phyloP scores from a whole-genome alignment of 768 basidiomycete genomes.

The Mrakia gelida region DNA sequence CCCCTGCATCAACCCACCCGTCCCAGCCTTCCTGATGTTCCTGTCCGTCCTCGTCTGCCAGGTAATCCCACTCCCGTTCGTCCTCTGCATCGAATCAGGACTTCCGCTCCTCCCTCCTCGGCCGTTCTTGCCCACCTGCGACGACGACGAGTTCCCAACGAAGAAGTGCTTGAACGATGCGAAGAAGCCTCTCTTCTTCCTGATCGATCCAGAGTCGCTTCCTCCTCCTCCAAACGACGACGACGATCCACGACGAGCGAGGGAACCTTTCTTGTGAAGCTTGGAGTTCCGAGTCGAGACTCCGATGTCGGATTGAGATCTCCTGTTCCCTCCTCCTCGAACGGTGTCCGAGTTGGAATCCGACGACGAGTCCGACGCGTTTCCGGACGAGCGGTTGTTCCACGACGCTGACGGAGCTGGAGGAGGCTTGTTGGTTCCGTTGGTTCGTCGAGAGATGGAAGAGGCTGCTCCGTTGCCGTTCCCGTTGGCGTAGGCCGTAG shows the following conservation, averaged over 20 bases:
- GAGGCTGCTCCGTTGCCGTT: background rate
- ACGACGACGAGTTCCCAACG: conserved; percentile 6
- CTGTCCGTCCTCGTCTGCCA: conserved; percentile 31
- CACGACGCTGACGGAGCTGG: conserved; percentile 26
- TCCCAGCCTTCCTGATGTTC: conserved; percentile 19
- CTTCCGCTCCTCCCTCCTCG: background rate
- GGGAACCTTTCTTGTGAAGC: background rate
- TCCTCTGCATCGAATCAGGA: conserved; percentile 29
- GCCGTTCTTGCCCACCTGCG: background rate
- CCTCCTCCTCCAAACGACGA: conserved; percentile 9
- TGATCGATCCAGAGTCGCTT: conserved; percentile 22
- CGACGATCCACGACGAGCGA: conserved; percentile 17
- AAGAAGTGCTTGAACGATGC: conserved; percentile 28
- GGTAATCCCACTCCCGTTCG: background rate
- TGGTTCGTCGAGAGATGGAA: background rate
- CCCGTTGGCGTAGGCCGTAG: background rate
- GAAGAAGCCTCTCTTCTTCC: conserved; percentile 30
- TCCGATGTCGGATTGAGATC: conserved; percentile 31
- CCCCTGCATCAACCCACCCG: conserved; percentile 9
- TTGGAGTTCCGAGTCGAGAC: background rate
- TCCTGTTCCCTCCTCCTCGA: background rate
- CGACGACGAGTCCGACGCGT: conserved; percentile 16
- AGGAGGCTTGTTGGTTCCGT: conserved; percentile 13
- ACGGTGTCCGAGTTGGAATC: conserved; percentile 31
- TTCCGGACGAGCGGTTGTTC: conserved; percentile 19